phyloP scores from a whole-genome alignment of 1,284 basidiomycete species.

The Heterobasidion irregulare region DNA sequence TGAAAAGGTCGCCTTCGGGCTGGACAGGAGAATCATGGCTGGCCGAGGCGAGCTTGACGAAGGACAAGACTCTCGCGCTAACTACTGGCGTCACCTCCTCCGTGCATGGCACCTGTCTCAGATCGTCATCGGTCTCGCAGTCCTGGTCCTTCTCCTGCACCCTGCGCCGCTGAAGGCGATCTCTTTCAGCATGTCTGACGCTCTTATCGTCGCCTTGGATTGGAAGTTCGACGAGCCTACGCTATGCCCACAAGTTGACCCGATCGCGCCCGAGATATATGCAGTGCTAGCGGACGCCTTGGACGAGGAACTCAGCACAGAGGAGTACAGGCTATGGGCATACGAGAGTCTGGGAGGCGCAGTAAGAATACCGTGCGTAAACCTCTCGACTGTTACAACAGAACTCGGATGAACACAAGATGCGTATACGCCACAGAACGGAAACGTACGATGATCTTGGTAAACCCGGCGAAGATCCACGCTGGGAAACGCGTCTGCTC shows the following conservation, averaged over 20 bases:
- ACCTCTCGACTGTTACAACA: background rate
- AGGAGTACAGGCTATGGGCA: conserved; percentile 28
- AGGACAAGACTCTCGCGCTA: background rate
- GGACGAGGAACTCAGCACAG: conserved; percentile 23
- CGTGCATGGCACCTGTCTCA: background rate
- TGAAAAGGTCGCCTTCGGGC: background rate
- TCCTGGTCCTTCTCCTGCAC: conserved; percentile 4
- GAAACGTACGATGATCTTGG: conserved; percentile 12
- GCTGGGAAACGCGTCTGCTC: conserved; percentile 14
- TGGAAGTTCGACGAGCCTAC: background rate
- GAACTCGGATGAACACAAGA: too few species aligned
- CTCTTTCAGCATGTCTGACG: background rate
- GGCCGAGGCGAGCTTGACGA: background rate
- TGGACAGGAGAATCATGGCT: background rate
- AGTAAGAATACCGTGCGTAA: conserved; percentile 33
- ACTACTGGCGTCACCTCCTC: background rate
- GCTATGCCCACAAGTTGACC: conserved; percentile 17
- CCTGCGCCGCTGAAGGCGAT: background rate
- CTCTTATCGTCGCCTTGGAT: background rate
- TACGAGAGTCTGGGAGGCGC: conserved; percentile 34
- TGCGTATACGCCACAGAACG: background rate
- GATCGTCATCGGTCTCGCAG: background rate
- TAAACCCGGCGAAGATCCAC: conserved; percentile 13
- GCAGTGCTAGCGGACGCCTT: conserved; percentile 21
- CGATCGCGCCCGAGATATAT: conserved; percentile 21